Evolutionary conservation across 257 asterid genomes (phyloP).

Genomic region (Rehmannia glutinosa): DNA sequence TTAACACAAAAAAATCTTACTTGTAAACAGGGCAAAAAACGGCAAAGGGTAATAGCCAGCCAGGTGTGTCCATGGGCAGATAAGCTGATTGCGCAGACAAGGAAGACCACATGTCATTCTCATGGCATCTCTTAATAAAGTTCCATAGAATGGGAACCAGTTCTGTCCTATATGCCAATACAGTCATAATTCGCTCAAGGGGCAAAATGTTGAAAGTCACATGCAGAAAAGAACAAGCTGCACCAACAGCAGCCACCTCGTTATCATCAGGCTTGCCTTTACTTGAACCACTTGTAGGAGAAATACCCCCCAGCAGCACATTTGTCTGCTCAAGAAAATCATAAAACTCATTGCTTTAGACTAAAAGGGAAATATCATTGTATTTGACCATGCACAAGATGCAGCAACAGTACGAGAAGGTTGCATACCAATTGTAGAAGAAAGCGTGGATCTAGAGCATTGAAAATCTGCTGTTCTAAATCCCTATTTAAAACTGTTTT

Average conservation of each 20-base stretch:
- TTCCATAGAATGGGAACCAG: conserved; percentile 82
- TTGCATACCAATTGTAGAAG: conserved; percentile 74
- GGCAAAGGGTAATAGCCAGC: conserved; percentile 84
- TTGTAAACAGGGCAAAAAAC: conserved; percentile 96
- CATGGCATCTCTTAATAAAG: conserved; percentile 81
- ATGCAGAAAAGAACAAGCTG: conserved; percentile 85
- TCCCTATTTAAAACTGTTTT: conserved; percentile 51
- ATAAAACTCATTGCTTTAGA: conserved; percentile 5
- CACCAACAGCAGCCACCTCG: conserved; percentile 77
- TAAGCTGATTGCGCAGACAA: conserved; percentile 64
- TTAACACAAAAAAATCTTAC: conserved; percentile 42
- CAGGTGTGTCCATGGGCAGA: conserved; percentile 69
- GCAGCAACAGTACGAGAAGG: neutral
- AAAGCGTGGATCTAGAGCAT: conserved; percentile 67
- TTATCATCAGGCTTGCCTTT: conserved; percentile 44
- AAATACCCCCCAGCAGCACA: conserved; percentile 56
- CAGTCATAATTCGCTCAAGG: conserved; percentile 84
- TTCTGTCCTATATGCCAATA: conserved; percentile 89
- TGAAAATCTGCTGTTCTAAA: conserved; percentile 69
- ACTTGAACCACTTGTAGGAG: conserved; percentile 34
- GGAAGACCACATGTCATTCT: conserved; percentile 71
- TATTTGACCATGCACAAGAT: conserved; percentile 9
- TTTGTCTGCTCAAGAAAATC: conserved; percentile 55
- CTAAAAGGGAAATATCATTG: conserved; percentile 12
- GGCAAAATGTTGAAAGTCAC: conserved; percentile 76